Conservation (phyloP, 305 asterid species). For the Fraxinus nigra region DNA sequence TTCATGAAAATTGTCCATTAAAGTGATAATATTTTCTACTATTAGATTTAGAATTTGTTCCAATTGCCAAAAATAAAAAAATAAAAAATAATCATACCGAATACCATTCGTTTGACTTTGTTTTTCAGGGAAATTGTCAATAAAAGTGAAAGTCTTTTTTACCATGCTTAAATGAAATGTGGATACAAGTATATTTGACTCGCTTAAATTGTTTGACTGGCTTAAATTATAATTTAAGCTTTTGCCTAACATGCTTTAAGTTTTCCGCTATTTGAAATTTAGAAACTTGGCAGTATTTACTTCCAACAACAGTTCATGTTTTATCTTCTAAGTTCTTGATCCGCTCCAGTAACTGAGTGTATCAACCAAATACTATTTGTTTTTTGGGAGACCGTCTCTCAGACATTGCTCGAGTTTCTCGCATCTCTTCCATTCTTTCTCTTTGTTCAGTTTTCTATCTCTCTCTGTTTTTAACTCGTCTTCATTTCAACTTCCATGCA, state of each 20-base stretch:
- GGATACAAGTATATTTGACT: background rate
- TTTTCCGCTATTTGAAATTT: background rate
- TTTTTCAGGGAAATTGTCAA: no score
- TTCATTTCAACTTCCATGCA: background rate
- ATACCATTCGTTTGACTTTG: no score
- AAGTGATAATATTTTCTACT: no score
- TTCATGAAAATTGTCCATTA: no score
- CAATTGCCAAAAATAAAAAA: no score
- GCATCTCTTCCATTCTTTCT: background rate
- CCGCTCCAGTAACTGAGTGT: background rate
- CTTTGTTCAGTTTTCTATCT: background rate
- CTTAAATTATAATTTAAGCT: background rate
- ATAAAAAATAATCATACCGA: no score
- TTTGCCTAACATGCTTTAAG: background rate
- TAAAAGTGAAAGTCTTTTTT: no score
- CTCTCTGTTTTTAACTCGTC: background rate
- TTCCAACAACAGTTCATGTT: background rate
- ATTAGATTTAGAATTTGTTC: no score
- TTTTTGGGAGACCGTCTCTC: background rate
- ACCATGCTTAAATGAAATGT: no score
- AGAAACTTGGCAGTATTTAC: background rate
- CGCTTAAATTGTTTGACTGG: background rate
- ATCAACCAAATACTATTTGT: background rate
- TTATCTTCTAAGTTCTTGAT: background rate
- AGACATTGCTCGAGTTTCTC: background rate